These are phyloP conservation scores for Ophryocystis elektroscirrha DNA, from an alignment of 169 alveolate genomes.

Conservation along the genomic window DNA sequence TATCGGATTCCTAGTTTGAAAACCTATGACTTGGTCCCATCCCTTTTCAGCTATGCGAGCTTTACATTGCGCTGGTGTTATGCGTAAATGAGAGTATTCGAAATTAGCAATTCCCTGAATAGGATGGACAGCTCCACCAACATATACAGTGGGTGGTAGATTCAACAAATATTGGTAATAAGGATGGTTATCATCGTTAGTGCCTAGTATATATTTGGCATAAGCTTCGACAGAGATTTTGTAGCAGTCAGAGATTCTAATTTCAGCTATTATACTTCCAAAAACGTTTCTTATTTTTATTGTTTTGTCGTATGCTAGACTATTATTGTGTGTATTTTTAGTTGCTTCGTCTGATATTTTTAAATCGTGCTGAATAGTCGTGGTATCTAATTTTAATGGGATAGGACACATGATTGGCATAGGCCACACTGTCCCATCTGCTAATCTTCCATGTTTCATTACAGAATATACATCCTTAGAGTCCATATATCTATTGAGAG, in stretches of 20 bases:
- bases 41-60: background rate
- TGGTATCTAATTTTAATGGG: conserved; percentile 9
- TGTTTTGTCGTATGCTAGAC: background rate
- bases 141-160: conserved; percentile 10
- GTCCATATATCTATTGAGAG: conserved; percentile 23
- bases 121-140: conserved; percentile 12
- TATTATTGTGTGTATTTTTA: background rate
- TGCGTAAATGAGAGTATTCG: conserved; percentile 14
- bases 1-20: conserved; percentile 31
- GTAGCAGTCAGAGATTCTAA: conserved; percentile 8
- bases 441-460: conserved; percentile 9
- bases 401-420: conserved; percentile 23
- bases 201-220: conserved; percentile 5
- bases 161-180: conserved; percentile 8
- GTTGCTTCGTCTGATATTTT: background rate
- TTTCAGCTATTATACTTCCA: conserved; percentile 15
- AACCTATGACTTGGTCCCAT: conserved; percentile 27
- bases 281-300: conserved; percentile 6
- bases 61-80: conserved; percentile 8
- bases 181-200: conserved; percentile 17
- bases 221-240: conserved; percentile 5
- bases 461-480: conserved; percentile 13
- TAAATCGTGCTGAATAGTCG: background rate
- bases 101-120: conserved; percentile 6
- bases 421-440: conserved; percentile 21